Evolutionary conservation across 371 early-diverging fungal species (phyloP).

Genomic region (Mucor ambiguus): DNA sequence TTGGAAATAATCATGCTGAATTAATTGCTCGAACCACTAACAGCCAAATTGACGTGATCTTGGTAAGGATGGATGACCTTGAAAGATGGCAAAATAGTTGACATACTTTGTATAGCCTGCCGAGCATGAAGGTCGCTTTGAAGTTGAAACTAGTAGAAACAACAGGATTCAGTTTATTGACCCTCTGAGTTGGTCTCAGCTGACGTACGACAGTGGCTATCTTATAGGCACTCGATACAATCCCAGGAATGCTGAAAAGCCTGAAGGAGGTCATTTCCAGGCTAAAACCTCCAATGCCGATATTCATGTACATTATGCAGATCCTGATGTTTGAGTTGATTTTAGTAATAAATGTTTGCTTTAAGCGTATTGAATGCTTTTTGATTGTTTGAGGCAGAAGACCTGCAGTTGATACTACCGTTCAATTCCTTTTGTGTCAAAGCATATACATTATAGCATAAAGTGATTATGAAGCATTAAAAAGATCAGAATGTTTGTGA

Average conservation of each 20-base stretch:
- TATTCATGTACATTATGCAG: not conserved
- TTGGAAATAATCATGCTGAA: not conserved
- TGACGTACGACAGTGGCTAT: not conserved
- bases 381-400: not conserved
- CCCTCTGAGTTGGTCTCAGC: not conserved
- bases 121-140: not conserved
- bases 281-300: not conserved
- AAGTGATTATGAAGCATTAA: too few relatives aligned
- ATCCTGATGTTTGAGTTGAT: not conserved
- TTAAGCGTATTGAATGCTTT: not conserved
- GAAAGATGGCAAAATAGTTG: not conserved
- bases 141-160: not conserved
- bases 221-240: not conserved
- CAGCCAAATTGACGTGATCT: not conserved
- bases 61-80: not conserved
- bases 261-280: not conserved
- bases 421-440: too few relatives aligned
- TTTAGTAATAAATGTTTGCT: not conserved
- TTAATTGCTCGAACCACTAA: constrained; percentile 1
- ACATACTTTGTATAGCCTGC: not conserved
- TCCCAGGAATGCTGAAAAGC: not conserved
- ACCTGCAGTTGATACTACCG: too few relatives aligned
- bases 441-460: too few relatives aligned
- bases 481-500: not conserved
- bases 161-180: not conserved